phyloP scores from a whole-genome alignment of 2,329 filamentous ascomycete species.

The Xylariales sp. region DNA sequence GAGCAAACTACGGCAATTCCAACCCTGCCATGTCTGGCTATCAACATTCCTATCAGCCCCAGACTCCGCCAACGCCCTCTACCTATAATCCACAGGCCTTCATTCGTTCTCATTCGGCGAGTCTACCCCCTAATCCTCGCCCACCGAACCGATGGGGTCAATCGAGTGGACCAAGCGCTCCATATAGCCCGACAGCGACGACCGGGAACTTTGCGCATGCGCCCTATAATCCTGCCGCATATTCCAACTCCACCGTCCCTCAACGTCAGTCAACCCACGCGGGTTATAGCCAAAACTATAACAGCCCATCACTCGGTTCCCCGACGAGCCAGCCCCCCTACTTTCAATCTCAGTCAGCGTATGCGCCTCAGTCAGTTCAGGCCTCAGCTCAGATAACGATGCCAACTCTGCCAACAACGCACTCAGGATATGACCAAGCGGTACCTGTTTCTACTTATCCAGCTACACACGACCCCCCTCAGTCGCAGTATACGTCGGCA shows the following conservation, averaged over 20 bases:
- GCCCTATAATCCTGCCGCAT: constrained; percentile 70
- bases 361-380: constrained; percentile 45
- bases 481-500: constrained; percentile 46
- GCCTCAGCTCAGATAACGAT: constrained; percentile 46
- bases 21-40: constrained; percentile 62
- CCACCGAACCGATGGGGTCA: constrained; percentile 50
- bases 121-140: constrained; percentile 62
- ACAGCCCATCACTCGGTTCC: constrained; percentile 49
- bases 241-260: constrained; percentile 59
- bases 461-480: constrained; percentile 48
- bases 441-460: constrained; percentile 53
- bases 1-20: constrained; percentile 57
- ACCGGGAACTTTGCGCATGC: constrained; percentile 61
- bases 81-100: constrained; percentile 80
- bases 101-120: constrained; percentile 64
- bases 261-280: constrained; percentile 65
- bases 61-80: constrained; percentile 59
- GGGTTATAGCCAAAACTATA: constrained; percentile 60
- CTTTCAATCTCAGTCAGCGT: constrained; percentile 47
- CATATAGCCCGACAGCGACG: constrained; percentile 52
- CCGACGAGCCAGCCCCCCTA: constrained; percentile 49
- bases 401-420: constrained; percentile 47
- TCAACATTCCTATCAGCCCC: constrained; percentile 62
- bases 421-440: constrained; percentile 56
- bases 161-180: constrained; percentile 48